A percentile compares a stretch with the other conserved stretches of the same genome.
phyloP scores from a whole-genome alignment of 2,329 filamentous ascomycete genomes.

The Pestalotiopsis fici region DNA sequence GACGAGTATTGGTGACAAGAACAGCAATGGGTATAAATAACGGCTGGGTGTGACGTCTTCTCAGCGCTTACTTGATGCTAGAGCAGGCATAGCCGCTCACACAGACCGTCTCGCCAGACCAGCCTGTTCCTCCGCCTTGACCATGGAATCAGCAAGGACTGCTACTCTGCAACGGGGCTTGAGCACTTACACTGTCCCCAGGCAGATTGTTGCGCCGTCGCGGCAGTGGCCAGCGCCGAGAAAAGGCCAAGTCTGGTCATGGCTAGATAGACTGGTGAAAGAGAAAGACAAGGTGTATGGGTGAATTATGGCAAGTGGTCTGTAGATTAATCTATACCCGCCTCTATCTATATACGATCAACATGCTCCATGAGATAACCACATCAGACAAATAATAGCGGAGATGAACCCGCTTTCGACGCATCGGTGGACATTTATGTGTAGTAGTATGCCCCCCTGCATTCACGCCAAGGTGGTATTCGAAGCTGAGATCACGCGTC shows the following conservation, averaged over 20 bases:
- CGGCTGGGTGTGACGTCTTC: neutral
- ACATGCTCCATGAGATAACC: no score
- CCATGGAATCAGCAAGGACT: neutral
- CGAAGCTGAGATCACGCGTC: no score
- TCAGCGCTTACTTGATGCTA: slow-evolving; percentile 1
- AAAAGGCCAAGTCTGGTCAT: neutral
- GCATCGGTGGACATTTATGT: no score
- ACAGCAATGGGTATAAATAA: neutral
- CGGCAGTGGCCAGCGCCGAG: neutral
- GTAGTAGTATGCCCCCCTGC: no score
- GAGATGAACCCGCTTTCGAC: no score
- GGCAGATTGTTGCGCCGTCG: slow-evolving; percentile 2
- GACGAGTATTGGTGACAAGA: neutral
- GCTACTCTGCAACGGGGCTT: neutral
- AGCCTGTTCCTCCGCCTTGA: slow-evolving; percentile 3
- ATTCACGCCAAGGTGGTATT: no score
- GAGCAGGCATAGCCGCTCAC: slow-evolving; percentile 2
- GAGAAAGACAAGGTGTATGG: neutral
- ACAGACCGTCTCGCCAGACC: neutral
- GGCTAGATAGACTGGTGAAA: no score
- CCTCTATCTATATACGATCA: no score
- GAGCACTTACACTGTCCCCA: slow-evolving; percentile 4
- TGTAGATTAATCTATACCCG: neutral
- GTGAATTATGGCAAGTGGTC: neutral
- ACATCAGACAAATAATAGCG: no score